Conservation (phyloP, 108 stramenopile genomes). For the Epithemia pelagica region DNA sequence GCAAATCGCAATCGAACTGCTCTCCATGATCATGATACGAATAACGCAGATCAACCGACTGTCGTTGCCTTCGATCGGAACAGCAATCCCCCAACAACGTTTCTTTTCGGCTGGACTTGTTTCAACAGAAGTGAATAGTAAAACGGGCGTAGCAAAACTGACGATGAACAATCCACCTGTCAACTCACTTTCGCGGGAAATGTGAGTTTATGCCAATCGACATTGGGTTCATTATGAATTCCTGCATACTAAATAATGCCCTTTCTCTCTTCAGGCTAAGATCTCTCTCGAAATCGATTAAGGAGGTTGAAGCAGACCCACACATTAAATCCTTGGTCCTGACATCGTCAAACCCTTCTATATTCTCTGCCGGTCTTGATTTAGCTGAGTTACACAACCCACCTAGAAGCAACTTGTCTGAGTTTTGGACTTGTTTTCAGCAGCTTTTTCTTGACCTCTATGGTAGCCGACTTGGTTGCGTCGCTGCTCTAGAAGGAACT, state of each 20-base stretch:
- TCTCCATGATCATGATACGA: too few relatives aligned
- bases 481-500: slow-evolving; percentile 69
- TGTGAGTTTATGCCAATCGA: slow-evolving; percentile 33
- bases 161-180: slow-evolving; percentile 75
- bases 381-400: slow-evolving; percentile 62
- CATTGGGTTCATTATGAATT: too few relatives aligned
- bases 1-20: too few relatives aligned
- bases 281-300: slow-evolving; percentile 48
- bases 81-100: too few relatives aligned
- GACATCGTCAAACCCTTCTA: slow-evolving; percentile 45
- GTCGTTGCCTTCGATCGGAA: too few relatives aligned
- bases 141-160: slow-evolving; percentile 45
- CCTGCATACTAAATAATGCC: not conserved
- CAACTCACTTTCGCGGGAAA: slow-evolving; percentile 75
- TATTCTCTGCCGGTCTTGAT: slow-evolving; percentile 84
- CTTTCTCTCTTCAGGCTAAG: slow-evolving; percentile 15
- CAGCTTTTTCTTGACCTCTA: slow-evolving; percentile 80
- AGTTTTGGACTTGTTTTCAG: slow-evolving; percentile 77
- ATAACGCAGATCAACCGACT: too few relatives aligned
- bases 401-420: slow-evolving; percentile 37
- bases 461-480: slow-evolving; percentile 52
- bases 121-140: slow-evolving; percentile 32
- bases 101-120: slow-evolving; percentile 19
- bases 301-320: slow-evolving; percentile 37
- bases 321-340: slow-evolving; percentile 57